phyloP scores from a whole-genome alignment of 306 rosid genomes.

The Acacia crassicarpa region DNA sequence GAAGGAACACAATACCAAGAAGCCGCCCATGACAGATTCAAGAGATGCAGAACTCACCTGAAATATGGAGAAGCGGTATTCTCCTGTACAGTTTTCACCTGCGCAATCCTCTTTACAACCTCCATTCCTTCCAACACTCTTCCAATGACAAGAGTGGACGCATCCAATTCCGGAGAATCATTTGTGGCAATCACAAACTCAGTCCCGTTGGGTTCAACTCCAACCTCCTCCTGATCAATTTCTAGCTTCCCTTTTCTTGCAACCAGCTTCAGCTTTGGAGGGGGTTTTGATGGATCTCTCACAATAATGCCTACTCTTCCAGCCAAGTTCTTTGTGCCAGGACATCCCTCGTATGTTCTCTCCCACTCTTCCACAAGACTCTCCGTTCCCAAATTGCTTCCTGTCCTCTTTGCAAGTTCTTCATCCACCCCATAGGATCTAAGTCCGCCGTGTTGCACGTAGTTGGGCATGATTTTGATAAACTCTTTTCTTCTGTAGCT shows the following conservation, averaged over 20 bases:
- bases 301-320: slow-evolving; percentile 78
- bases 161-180: slow-evolving; percentile 77
- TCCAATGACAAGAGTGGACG: slow-evolving; percentile 45
- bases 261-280: slow-evolving; percentile 72
- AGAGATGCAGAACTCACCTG: slow-evolving; percentile 38
- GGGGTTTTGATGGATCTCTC: slow-evolving; percentile 81
- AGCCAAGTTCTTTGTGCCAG: slow-evolving; percentile 75
- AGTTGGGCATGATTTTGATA: slow-evolving; percentile 68
- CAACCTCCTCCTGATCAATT: slow-evolving; percentile 83
- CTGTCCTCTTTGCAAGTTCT: slow-evolving; percentile 58
- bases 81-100: slow-evolving; percentile 78
- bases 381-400: slow-evolving; percentile 50
- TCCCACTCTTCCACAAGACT: slow-evolving; percentile 71
- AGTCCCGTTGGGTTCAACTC: slow-evolving; percentile 69
- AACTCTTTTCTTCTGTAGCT: slow-evolving; percentile 93
- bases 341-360: slow-evolving; percentile 46
- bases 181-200: slow-evolving; percentile 66
- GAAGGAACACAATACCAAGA: not conserved
- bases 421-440: slow-evolving; percentile 85
- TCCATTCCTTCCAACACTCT: slow-evolving; percentile 69
- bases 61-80: slow-evolving; percentile 83
- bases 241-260: slow-evolving; percentile 81
- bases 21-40: not conserved
- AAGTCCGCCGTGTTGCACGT: slow-evolving; percentile 75
- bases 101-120: slow-evolving; percentile 64